Percentiles rank a stretch among this genome's conserved stretches.
phyloP scores from a whole-genome alignment of 176 grass and related monocot species.

The Musa beccarii region DNA sequence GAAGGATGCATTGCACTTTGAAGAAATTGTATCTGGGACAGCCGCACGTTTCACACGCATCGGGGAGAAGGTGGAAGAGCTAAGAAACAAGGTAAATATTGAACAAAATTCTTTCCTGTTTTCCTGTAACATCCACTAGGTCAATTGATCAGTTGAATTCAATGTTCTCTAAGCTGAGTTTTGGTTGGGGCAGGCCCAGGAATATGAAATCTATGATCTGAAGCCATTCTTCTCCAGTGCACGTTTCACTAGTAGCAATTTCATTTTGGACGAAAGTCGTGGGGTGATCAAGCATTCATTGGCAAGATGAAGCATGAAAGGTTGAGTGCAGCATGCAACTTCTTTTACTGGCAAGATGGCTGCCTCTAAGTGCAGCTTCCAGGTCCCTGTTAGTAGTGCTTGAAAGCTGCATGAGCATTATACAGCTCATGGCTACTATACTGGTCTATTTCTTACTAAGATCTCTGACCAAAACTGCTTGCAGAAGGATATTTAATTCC shows the following conservation, averaged over 20 bases:
- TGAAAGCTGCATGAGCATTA: too few species aligned
- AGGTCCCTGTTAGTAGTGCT: too few species aligned
- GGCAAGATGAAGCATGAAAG: conserved; percentile 10
- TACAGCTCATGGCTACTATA: too few species aligned
- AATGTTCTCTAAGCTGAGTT: neutral
- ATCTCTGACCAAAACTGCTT: too few species aligned
- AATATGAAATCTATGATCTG: conserved; percentile 85
- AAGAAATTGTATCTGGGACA: conserved; percentile 65
- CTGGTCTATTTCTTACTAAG: too few species aligned
- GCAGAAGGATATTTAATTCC: too few species aligned
- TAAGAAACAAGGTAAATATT: conserved; percentile 58
- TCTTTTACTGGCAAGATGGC: too few species aligned
- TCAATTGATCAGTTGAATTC: neutral
- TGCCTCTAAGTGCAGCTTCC: too few species aligned
- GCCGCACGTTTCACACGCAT: conserved; percentile 34
- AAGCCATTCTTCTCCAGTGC: conserved; percentile 77
- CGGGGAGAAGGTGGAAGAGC: conserved; percentile 72
- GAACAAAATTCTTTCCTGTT: neutral
- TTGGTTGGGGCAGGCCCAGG: conserved; percentile 50
- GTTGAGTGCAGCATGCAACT: too few species aligned
- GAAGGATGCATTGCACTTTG: conserved; percentile 74
- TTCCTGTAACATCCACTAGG: neutral
- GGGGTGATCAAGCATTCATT: conserved; percentile 72
- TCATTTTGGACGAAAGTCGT: conserved; percentile 58
- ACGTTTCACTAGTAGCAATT: conserved; percentile 72